phyloP scores from a whole-genome alignment of 2,329 filamentous ascomycete genomes.

The Polytolypa hystricis region DNA sequence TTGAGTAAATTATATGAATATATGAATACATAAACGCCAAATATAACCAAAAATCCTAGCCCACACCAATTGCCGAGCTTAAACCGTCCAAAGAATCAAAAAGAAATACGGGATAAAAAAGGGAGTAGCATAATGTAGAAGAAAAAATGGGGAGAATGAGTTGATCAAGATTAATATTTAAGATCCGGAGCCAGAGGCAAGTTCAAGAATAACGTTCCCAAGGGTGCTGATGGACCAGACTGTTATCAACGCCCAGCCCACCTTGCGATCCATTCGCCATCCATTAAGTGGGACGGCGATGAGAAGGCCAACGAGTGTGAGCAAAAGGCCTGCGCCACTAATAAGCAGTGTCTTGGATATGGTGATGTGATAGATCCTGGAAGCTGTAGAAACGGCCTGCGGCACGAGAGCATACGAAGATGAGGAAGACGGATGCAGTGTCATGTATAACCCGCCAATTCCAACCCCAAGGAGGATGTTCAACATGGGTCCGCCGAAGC shows the following conservation, averaged over 20 bases:
- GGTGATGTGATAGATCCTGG: slow-evolving; percentile 63
- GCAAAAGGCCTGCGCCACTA: slow-evolving; percentile 68
- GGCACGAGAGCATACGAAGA: slow-evolving; percentile 52
- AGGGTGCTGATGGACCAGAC: slow-evolving; percentile 74
- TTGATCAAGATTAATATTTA: not conserved
- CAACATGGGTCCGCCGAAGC: slow-evolving; percentile 96
- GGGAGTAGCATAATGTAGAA: no score
- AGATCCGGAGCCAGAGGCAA: slow-evolving; percentile 24
- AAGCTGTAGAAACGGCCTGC: slow-evolving; percentile 4
- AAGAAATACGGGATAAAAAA: no score
- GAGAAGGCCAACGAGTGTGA: slow-evolving; percentile 68
- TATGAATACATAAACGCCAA: no score
- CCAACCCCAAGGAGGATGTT: slow-evolving; percentile 94
- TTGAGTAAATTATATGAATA: no score
- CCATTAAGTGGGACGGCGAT: slow-evolving; percentile 72
- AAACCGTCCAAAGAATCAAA: no score
- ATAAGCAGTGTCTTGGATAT: slow-evolving; percentile 79
- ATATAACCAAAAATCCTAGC: not conserved
- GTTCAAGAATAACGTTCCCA: slow-evolving; percentile 70
- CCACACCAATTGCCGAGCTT: not conserved
- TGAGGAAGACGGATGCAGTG: slow-evolving; percentile 63
- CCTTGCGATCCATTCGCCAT: slow-evolving; percentile 72
- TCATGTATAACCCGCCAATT: slow-evolving; percentile 82
- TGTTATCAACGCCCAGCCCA: slow-evolving; percentile 69
- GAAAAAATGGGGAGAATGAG: no score